Percentiles rank a stretch among this genome's conserved stretches.
phyloP scores from a whole-genome alignment of 2,329 filamentous ascomycete species.

The Blastomyces silverae region DNA sequence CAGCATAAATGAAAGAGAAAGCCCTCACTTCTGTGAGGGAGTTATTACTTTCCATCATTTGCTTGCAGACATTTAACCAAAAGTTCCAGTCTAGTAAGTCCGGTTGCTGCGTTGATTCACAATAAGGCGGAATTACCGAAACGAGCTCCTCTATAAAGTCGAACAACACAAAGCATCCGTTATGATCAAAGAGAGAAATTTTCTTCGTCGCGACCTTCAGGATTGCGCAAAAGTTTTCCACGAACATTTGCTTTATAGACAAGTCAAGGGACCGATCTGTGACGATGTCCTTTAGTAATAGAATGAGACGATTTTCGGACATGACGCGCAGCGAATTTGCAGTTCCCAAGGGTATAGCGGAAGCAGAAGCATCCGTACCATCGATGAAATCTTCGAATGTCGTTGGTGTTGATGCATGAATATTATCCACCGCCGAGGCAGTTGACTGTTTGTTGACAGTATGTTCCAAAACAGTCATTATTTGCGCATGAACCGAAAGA shows the following conservation, averaged over 20 bases:
- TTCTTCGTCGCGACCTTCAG: conserved; percentile 67
- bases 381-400: conserved; percentile 62
- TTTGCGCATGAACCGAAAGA: conserved; percentile 72
- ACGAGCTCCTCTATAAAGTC: conserved; percentile 83
- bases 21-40: conserved; percentile 84
- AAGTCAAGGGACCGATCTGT: conserved; percentile 53
- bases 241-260: conserved; percentile 60
- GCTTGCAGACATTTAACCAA: conserved; percentile 73
- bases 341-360: conserved; percentile 57
- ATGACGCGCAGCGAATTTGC: conserved; percentile 69
- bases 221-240: conserved; percentile 64
- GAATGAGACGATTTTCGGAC: conserved; percentile 80
- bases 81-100: conserved; percentile 69
- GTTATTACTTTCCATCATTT: conserved; percentile 76
- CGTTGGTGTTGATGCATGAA: conserved; percentile 46
- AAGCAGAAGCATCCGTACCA: conserved; percentile 59
- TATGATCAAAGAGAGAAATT: conserved; percentile 73
- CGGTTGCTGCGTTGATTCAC: conserved; percentile 41
- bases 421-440: conserved; percentile 42
- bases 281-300: conserved; percentile 74
- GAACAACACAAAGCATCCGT: conserved; percentile 80
- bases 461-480: conserved; percentile 70
- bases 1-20: conserved; percentile 70
- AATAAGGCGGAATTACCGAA: conserved; percentile 57
- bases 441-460: conserved; percentile 68